Evolutionary conservation across 2,329 filamentous ascomycete genomes (phyloP).

Genomic region (Graphilbum fragrans): DNA sequence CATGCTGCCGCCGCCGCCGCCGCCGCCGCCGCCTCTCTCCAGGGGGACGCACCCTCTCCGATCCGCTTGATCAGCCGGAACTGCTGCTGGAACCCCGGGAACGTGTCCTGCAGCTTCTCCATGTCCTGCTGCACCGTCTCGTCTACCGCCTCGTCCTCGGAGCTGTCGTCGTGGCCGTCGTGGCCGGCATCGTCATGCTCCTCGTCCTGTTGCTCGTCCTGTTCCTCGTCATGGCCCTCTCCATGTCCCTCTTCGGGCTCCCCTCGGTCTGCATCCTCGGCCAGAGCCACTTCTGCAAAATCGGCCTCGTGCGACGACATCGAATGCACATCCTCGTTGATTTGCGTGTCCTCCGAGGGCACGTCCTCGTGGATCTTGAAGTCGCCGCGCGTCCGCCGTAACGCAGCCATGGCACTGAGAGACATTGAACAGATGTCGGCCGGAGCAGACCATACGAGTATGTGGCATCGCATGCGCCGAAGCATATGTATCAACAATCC

Average conservation of each 20-base stretch:
- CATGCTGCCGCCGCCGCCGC: background rate
- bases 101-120: constrained; percentile 67
- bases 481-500: no score
- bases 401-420: no score
- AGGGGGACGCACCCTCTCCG: constrained; percentile 60
- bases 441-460: no score
- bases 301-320: constrained; percentile 15
- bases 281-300: constrained; percentile 17
- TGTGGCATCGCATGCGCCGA: no score
- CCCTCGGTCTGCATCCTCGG: constrained; percentile 25
- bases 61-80: constrained; percentile 94
- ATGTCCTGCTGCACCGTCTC: constrained; percentile 72
- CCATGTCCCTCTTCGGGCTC: constrained; percentile 25
- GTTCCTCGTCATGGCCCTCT: constrained; percentile 24
- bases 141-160: constrained; percentile 54
- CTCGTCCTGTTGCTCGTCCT: constrained; percentile 18
- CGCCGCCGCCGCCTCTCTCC: background rate
- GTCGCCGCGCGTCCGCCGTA: constrained; percentile 4
- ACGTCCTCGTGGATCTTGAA: constrained; percentile 40
- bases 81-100: constrained; percentile 69
- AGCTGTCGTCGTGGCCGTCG: constrained; percentile 32
- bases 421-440: no score
- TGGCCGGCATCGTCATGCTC: constrained; percentile 20
- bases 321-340: constrained; percentile 29
- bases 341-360: constrained; percentile 32